Evolutionary conservation across 2,329 filamentous ascomycete genomes (phyloP).

Genomic region (Chaetomium sp.): DNA sequence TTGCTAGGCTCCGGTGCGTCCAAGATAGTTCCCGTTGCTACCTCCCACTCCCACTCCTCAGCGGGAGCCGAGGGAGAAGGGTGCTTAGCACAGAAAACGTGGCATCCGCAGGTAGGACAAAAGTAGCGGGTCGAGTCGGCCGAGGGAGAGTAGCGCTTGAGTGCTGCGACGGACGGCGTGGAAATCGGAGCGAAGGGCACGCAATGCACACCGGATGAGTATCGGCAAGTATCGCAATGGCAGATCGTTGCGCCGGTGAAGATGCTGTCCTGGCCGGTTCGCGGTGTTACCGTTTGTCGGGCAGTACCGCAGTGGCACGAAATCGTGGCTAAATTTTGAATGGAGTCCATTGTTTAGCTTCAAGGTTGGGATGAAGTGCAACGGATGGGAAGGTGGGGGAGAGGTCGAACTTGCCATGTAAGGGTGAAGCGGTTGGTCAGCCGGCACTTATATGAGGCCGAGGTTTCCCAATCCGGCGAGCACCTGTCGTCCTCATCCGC

Average conservation of each 20-base stretch:
- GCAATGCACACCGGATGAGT: constrained; percentile 32
- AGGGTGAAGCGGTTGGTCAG: neutral
- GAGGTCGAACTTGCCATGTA: neutral
- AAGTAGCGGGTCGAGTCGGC: constrained; percentile 29
- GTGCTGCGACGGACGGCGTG: constrained; percentile 5
- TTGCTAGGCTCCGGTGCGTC: constrained; percentile 1
- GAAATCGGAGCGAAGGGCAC: constrained; percentile 33
- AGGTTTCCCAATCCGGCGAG: neutral
- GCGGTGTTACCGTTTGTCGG: constrained; percentile 8
- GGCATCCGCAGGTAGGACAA: constrained; percentile 37
- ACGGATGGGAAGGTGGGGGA: neutral
- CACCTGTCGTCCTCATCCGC: neutral
- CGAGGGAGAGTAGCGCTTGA: constrained; percentile 17
- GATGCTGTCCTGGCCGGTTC: neutral
- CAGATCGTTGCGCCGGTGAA: constrained; percentile 19
- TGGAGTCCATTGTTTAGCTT: neutral
- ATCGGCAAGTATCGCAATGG: constrained; percentile 26
- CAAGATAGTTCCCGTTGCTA: constrained; percentile 33
- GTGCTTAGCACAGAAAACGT: constrained; percentile 29
- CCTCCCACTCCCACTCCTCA: constrained; percentile 26
- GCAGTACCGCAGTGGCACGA: constrained; percentile 22
- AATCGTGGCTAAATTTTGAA: constrained; percentile 23
- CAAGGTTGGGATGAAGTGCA: too few relatives aligned
- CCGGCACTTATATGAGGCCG: neutral
- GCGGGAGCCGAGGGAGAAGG: neutral